Conservation (phyloP, 2,329 filamentous ascomycete species). For the Aspergillus candidus region DNA sequence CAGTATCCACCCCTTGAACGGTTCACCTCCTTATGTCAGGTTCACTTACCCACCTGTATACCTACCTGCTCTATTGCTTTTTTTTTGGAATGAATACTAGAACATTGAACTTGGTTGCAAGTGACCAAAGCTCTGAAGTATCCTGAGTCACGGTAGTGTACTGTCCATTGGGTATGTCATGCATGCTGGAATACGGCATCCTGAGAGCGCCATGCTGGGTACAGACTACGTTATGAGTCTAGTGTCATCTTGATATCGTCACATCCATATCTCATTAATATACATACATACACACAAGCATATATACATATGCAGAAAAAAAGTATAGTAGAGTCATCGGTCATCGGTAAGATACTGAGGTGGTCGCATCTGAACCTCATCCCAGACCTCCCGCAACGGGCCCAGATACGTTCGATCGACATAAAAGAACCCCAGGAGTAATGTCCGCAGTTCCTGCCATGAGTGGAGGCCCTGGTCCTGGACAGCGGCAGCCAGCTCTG, state of each 20-base stretch:
- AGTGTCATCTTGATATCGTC: neutral
- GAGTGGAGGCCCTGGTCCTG: conserved; percentile 22
- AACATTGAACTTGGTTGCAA: too few relatives aligned
- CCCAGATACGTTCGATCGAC: conserved; percentile 29
- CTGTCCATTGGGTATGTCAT: too few relatives aligned
- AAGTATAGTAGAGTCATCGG: conserved; percentile 3
- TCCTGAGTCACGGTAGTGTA: too few relatives aligned
- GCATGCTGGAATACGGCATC: too few relatives aligned
- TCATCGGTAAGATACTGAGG: conserved; percentile 10
- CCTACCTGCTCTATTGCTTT: too few relatives aligned
- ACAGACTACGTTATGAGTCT: too few relatives aligned
- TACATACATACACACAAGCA: conserved; percentile 9
- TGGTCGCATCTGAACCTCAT: conserved; percentile 22
- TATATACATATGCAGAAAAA: conserved; percentile 1
- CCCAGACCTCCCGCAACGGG: conserved; percentile 28
- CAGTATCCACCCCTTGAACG: too few relatives aligned
- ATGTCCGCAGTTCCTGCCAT: conserved; percentile 29
- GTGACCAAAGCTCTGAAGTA: too few relatives aligned
- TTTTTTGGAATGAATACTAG: too few relatives aligned
- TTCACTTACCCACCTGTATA: too few relatives aligned
- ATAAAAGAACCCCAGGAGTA: conserved; percentile 32
- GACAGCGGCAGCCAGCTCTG: conserved; percentile 25
- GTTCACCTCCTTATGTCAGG: too few relatives aligned
- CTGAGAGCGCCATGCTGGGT: too few relatives aligned
- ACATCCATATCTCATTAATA: conserved; percentile 13